Evolutionary conservation across 2,329 filamentous ascomycete genomes (phyloP), one percentile per base, ranked within the genome.

Genomic region (Albifimbria verrucaria): DNA sequence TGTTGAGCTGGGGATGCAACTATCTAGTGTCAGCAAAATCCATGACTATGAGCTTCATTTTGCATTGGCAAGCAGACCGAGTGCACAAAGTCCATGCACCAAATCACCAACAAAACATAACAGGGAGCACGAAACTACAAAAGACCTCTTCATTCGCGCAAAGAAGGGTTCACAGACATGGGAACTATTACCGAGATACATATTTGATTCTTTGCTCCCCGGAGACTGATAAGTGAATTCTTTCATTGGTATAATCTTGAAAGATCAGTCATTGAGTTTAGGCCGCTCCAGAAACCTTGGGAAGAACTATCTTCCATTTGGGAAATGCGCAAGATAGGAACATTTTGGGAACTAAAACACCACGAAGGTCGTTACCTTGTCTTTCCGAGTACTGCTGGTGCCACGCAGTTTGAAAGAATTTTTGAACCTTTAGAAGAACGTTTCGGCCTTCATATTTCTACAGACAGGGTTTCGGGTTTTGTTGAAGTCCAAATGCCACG

Each of bases 21-120:
- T 77, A 50, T 72, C 72, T 0, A 64, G 65, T 0, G 75, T 69
- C 25, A 63, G 60, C 1, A 4, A 24, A 0, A 67, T 68, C 12
- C 55, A 57, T 0, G 71, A 59, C 0, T 61, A 73, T 49, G 51
- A 51, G 1, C 45, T 81, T 0, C 65, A 70, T 28, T 71, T 81
- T 41, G 68, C 65, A 1, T 39, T 6, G 32, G n/a, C n/a, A n/a
- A n/a, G n/a, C n/a, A n/a, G n/a, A n/a, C n/a, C n/a, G n/a, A n/a
- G n/a, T n/a, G n/a, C n/a, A n/a, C n/a, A n/a, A n/a, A n/a, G n/a
- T n/a, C n/a, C n/a, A n/a, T n/a, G n/a, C n/a, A n/a, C n/a, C n/a
- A n/a, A n/a, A n/a, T n/a, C n/a, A n/a, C n/a, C n/a, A n/a, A n/a
- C n/a, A n/a, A n/a, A n/a, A n/a, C n/a, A n/a, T n/a, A n/a, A n/a